These are phyloP conservation scores for Erigeron philadelphicus DNA, from an alignment of 140 eudicot genomes.

Conservation along the genomic window DNA sequence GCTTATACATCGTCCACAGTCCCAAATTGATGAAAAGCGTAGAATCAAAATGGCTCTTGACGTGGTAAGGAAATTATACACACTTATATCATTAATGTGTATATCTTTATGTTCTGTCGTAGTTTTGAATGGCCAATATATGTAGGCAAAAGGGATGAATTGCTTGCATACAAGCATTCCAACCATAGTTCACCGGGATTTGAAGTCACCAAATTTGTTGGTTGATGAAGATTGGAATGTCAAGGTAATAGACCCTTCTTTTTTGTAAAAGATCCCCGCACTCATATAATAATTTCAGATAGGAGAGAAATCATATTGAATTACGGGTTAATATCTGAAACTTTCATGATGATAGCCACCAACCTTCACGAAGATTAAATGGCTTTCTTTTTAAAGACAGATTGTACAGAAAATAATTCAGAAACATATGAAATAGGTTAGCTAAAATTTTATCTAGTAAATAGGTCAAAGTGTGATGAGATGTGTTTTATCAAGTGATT, in stretches of 20 bases:
- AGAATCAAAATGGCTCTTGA: conserved; percentile 98
- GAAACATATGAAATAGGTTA: not conserved
- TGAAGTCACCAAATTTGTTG: conserved; percentile 93
- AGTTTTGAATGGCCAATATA: conserved; percentile 13
- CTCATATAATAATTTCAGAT: not conserved
- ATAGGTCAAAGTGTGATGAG: not conserved
- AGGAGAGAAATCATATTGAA: conserved; percentile 1
- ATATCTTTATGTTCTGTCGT: conserved; percentile 5
- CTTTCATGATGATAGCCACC: not conserved
- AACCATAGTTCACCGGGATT: conserved; percentile 96
- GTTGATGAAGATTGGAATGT: conserved; percentile 99
- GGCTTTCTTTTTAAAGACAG: not conserved
- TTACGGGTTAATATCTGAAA: not conserved
- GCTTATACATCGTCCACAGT: conserved; percentile 95
- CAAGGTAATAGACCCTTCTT: conserved; percentile 49
- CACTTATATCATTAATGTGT: not conserved
- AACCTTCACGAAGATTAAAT: not conserved
- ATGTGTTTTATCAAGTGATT: not conserved
- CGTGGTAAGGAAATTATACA: conserved; percentile 54
- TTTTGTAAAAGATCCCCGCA: not conserved
- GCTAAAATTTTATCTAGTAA: not conserved
- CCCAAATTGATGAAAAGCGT: conserved; percentile 88
- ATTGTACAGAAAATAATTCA: not conserved
- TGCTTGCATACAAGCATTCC: conserved; percentile 95
- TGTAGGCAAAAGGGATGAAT: conserved; percentile 97